These are phyloP conservation scores for Aspergillus awamori DNA, from an alignment of 2,329 filamentous ascomycete genomes.

Conservation along the genomic window DNA sequence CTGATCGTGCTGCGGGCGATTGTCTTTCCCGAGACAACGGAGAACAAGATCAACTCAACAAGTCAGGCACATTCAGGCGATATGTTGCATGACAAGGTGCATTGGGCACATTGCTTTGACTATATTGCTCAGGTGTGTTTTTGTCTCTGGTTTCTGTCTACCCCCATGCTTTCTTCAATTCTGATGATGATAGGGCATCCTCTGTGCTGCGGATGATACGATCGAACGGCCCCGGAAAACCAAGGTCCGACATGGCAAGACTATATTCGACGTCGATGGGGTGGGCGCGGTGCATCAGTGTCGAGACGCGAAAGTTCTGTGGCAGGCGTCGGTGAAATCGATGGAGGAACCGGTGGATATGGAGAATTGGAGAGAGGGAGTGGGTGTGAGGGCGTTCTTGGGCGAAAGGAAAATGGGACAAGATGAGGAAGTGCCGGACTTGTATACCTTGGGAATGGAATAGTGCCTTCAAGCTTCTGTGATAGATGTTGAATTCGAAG, in stretches of 20 bases:
- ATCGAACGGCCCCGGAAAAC: conserved; percentile 14
- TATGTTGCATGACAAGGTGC: conserved; percentile 2
- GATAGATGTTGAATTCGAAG: too few relatives aligned
- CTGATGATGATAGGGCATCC: conserved; percentile 6
- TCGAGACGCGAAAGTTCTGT: conserved; percentile 15
- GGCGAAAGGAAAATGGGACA: background rate
- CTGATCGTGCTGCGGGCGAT: conserved; percentile 15
- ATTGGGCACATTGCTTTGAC: conserved; percentile 25
- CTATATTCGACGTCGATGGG: conserved; percentile 14
- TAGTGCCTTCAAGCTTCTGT: background rate
- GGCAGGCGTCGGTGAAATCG: conserved; percentile 13
- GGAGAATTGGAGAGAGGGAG: conserved; percentile 9
- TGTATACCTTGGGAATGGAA: conserved; percentile 1
- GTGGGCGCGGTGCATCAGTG: conserved; percentile 18
- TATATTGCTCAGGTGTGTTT: conserved; percentile 22
- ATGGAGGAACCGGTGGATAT: conserved; percentile 8
- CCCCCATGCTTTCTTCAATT: background rate
- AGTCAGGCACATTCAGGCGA: background rate
- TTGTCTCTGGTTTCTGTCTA: background rate
- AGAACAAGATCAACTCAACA: conserved; percentile 8
- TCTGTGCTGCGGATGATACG: conserved; percentile 22
- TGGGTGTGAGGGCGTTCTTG: conserved; percentile 13
- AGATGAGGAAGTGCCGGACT: background rate
- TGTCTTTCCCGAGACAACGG: conserved; percentile 14
- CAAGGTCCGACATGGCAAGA: background rate